Conservation (phyloP, 1,139 yeast species). For the Hyphopichia burtonii region DNA sequence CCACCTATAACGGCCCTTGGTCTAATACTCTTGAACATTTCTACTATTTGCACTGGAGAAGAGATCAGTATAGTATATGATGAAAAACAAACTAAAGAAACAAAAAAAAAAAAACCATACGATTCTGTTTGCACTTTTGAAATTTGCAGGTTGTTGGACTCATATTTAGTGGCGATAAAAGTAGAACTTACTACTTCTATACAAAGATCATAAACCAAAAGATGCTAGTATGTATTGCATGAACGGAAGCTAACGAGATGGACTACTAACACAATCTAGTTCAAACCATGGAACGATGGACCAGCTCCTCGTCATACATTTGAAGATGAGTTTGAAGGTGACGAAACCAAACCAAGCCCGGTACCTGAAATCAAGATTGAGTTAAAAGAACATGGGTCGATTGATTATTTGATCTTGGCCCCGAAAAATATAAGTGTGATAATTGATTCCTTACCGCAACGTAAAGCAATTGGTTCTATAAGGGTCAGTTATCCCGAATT, state of each 20-base stretch:
- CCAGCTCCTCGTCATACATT: conserved; percentile 55
- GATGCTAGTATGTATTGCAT: conserved; percentile 14
- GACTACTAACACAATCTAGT: conserved; percentile 24
- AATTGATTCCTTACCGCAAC: conserved; percentile 17
- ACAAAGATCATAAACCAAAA: not conserved
- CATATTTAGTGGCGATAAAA: not conserved
- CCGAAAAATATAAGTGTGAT: conserved; percentile 29
- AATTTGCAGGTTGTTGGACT: not conserved
- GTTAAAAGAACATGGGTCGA: conserved; percentile 3
- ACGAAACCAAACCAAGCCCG: conserved; percentile 11
- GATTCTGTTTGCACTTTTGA: not conserved
- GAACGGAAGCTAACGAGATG: not conserved
- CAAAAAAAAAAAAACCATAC: conserved; percentile 1
- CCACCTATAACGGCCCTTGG: not conserved
- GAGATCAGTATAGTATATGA: not conserved
- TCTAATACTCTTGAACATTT: not conserved
- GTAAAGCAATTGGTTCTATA: conserved; percentile 20
- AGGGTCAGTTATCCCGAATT: conserved; percentile 18
- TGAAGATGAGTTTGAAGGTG: conserved; percentile 38
- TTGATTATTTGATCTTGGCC: conserved; percentile 20
- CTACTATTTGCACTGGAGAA: not conserved
- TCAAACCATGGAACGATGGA: conserved; percentile 56
- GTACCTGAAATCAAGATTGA: conserved; percentile 17
- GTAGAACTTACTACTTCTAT: not conserved
- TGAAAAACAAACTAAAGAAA: too few relatives aligned